Evolutionary conservation across 768 basidiomycete genomes (phyloP), one percentile per base, ranked within the genome.

Genomic region (Russula foetens): DNA sequence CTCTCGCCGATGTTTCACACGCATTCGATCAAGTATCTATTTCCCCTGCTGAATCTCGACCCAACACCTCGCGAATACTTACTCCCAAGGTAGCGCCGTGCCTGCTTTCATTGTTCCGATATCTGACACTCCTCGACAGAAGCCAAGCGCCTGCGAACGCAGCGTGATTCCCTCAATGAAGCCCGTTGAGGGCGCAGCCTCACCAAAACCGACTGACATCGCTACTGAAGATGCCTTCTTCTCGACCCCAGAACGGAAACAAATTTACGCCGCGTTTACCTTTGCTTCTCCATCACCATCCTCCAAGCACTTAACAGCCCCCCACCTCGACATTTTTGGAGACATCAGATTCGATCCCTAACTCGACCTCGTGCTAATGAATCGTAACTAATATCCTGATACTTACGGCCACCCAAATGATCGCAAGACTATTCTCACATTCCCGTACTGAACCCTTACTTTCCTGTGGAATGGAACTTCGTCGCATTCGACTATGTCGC

Each of bases 241-340:
- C 64, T 82, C 84, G 19, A 89, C 88, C 4, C 88, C 89, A 4
- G 85, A 90, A 67, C 83, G 87, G 67, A 83, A 84, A 68, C 79
- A 77, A 61, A 84, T 84, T 61, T 88, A 87, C 69, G 77, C 86
- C 23, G 79, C 86, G 4, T 91, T 91, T 69, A 90, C 88, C 3
- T 91, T 91, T 74, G 80, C 84, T 17, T 85, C 87, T 1, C 89
- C 89, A 7, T 85, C 85, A 1, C 83, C 81, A 11, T 76, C 81
- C 1, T 78, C 80, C 54, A 74, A 80, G 59, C 83, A 83, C 57
- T 79, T 79, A 72, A 78, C 65, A 2, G 54, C 68, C 15, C 53
- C 68, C 24, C 62, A 67, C 7, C 65, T 66, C 51, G 64, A 66
- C 45, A 24, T 63, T n/a, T 67, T 67, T 54, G 59, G 63, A 26